phyloP scores from a whole-genome alignment of 192 early-diverging fungal genomes.

The Backusella luteola region DNA sequence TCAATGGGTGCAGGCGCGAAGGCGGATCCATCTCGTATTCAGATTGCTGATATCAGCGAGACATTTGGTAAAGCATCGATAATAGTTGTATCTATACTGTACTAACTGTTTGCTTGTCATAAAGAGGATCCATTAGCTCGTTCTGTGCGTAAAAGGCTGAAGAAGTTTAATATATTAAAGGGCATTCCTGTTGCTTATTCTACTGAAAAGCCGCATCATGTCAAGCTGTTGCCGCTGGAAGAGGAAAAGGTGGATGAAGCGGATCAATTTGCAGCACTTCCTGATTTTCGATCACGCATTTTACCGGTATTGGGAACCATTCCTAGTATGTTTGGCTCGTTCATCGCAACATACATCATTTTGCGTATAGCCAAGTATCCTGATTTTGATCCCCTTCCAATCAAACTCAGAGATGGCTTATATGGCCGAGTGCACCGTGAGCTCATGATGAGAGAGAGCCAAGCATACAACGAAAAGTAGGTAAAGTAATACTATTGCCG shows the following conservation, averaged over 20 bases:
- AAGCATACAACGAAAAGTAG: conserved; percentile 36
- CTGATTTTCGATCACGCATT: conserved; percentile 89
- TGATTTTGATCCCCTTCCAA: conserved; percentile 66
- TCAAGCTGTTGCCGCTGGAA: conserved; percentile 87
- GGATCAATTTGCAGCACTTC: conserved; percentile 89
- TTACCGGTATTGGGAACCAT: conserved; percentile 80
- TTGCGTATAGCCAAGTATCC: conserved; percentile 52
- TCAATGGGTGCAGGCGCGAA: conserved; percentile 99
- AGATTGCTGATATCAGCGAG: conserved; percentile 93
- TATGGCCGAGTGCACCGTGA: conserved; percentile 77
- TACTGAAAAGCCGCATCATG: conserved; percentile 89
- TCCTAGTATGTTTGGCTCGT: conserved; percentile 93
- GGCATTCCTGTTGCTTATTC: conserved; percentile 96
- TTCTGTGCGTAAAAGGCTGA: conserved; percentile 75
- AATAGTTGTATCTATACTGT: not conserved
- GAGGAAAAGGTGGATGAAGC: conserved; percentile 81
- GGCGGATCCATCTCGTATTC: conserved; percentile 92
- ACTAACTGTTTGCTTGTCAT: not conserved
- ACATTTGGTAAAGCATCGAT: conserved; percentile 62
- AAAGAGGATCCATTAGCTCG: conserved; percentile 91
- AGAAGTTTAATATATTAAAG: conserved; percentile 63
- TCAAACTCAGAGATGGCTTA: conserved; percentile 73
- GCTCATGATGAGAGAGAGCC: conserved; percentile 55
- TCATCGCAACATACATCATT: conserved; percentile 86
- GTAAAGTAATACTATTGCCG: conserved; percentile 16